Conservation (phyloP, 139 green algal species). For the Pleodorina starrii region DNA sequence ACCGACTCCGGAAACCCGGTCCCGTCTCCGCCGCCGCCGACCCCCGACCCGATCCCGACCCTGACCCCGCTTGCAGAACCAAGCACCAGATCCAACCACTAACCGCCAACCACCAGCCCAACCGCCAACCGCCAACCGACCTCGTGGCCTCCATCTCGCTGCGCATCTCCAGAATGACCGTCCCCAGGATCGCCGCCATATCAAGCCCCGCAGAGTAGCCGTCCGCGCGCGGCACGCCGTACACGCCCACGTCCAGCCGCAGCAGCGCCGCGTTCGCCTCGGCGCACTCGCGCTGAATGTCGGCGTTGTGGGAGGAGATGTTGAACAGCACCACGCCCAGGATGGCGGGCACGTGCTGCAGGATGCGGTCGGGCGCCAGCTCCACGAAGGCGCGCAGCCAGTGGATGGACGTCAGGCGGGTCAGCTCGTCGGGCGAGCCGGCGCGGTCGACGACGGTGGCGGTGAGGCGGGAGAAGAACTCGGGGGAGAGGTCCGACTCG, state of each 20-base stretch:
- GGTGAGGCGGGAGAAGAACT: slow-evolving; percentile 61
- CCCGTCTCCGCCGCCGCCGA: too few species aligned
- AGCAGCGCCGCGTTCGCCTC: slow-evolving; percentile 65
- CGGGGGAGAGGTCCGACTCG: not conserved
- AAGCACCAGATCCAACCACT: too few species aligned
- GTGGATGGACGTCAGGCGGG: slow-evolving; percentile 84
- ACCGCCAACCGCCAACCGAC: not conserved
- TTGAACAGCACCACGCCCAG: slow-evolving; percentile 88
- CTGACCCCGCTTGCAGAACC: too few species aligned
- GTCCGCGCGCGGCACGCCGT: slow-evolving; percentile 50
- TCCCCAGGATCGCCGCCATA: slow-evolving; percentile 69
- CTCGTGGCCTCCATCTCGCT: slow-evolving; percentile 75
- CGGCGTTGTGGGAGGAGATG: slow-evolving; percentile 74
- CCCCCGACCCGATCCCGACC: too few species aligned
- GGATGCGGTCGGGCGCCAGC: slow-evolving; percentile 71
- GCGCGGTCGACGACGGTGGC: slow-evolving; percentile 70
- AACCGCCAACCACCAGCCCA: too few species aligned
- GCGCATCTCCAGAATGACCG: slow-evolving; percentile 69
- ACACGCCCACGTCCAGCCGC: slow-evolving; percentile 42
- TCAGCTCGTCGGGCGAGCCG: slow-evolving; percentile 78
- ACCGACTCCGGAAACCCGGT: too few species aligned
- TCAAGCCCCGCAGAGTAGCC: slow-evolving; percentile 47
- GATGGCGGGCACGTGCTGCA: slow-evolving; percentile 81
- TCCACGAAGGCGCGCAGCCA: slow-evolving; percentile 88
- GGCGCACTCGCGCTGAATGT: slow-evolving; percentile 63